Evolutionary conservation across 495 filamentous ascomycete species (phyloP), one percentile per base, ranked within the genome.

Genomic region (Chaetomium tenue): DNA sequence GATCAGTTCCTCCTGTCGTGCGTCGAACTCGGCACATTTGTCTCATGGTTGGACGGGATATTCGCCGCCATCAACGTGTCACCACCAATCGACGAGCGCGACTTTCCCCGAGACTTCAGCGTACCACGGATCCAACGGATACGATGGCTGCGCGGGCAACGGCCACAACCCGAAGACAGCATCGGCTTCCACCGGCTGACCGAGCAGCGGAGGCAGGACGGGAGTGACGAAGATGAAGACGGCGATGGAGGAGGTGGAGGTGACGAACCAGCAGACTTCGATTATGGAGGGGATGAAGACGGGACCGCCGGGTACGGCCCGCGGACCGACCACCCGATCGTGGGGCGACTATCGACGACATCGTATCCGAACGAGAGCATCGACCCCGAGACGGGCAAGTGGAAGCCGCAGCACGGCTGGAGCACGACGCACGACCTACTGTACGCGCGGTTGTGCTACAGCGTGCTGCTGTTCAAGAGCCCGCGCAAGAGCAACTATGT

Each of bases 1-100:
- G 86, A 89, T 59, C 87, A 89, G 73, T 84, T 89, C 60, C 67
- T 89, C 7, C 70, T 89, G 23, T 82, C 82, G 20, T 85, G 82
- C 66, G 66, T 77, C 44, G 77, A 81, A 20, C 69, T 87, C 57
- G 78, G 81, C 50, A 78, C 76, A 4, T 84, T 86, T 64, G 73
- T 86, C 58, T 75, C 75, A 18, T 86, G 87, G 83, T 70, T 89
- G 0, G 55, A 93, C 75, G 5, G 83, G 80, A 74, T 92, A 81
- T 69, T 93, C 83, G 48, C 85, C 84, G 12, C 87, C 83, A 46
- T 83, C 82, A 62, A 83, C 78, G 52, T 89, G 68, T 22, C 91
- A 84, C 72, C 89, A 84, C 62, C 89, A 70, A 53, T 82, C 74
- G 5, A 88, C 80, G 74, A 90, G 85, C 37, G 79, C 80, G 72